Conservation (phyloP, 2,329 filamentous ascomycete genomes). For the Aaosphaeria pasadenensis region DNA sequence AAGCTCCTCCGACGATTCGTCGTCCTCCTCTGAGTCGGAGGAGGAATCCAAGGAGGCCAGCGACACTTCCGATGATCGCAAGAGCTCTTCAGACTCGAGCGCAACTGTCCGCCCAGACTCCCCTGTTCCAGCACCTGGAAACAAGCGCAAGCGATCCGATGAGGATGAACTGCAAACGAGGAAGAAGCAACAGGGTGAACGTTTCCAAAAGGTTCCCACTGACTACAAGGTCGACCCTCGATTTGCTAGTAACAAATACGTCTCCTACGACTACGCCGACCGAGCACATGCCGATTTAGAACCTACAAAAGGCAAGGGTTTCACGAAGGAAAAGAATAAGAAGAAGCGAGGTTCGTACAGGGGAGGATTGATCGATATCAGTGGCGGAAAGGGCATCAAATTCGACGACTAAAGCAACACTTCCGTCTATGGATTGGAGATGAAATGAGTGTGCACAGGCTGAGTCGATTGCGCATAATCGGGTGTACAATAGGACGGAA, state of each 20-base stretch:
- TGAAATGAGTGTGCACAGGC: too few relatives aligned
- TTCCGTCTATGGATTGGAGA: too few relatives aligned
- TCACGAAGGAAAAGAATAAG: constrained; percentile 99
- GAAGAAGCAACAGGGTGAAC: constrained; percentile 43
- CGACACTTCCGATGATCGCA: constrained; percentile 8
- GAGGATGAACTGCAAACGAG: constrained; percentile 30
- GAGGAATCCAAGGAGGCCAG: constrained; percentile 21
- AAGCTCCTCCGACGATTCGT: constrained; percentile 6
- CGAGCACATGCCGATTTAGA: constrained; percentile 84
- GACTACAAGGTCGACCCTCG: constrained; percentile 65
- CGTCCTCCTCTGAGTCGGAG: constrained; percentile 12
- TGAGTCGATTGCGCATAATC: too few relatives aligned
- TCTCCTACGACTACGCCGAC: constrained; percentile 83
- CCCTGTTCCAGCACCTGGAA: constrained; percentile 27
- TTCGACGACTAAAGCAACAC: constrained; percentile 69
- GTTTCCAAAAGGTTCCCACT: constrained; percentile 74
- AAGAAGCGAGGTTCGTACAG: constrained; percentile 75
- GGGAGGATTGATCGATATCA: constrained; percentile 82
- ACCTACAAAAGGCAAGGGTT: constrained; percentile 90
- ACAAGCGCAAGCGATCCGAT: constrained; percentile 43
- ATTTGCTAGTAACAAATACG: constrained; percentile 76
- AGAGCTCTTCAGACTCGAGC: constrained; percentile 48
- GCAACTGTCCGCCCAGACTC: constrained; percentile 31
- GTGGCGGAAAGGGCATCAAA: constrained; percentile 81
- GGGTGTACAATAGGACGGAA: too few relatives aligned